Percentiles rank a stretch among this genome's conserved stretches.
Evolutionary conservation across 208 protist genomes (phyloP).

Genomic region (Kentomonas sorsogonicus): DNA sequence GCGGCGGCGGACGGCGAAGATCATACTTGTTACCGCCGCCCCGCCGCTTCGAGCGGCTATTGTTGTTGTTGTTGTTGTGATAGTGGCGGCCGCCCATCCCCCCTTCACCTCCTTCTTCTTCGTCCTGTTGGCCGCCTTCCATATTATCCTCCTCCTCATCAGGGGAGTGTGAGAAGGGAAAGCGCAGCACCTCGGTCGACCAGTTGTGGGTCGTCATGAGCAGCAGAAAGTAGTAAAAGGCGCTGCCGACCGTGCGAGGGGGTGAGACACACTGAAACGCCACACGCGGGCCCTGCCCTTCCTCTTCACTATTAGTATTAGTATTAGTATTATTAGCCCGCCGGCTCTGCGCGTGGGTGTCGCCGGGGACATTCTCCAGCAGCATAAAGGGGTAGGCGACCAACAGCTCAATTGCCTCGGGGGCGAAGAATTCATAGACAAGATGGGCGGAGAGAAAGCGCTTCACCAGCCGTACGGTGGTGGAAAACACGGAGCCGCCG

Average conservation of each 20-base stretch:
- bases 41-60: no score
- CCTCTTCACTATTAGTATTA: slow-evolving; percentile 8
- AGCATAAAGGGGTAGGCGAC: slow-evolving; percentile 71
- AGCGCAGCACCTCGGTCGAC: slow-evolving; percentile 49
- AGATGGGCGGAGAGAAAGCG: slow-evolving; percentile 78
- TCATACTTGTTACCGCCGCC: no score
- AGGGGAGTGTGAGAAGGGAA: slow-evolving; percentile 71
- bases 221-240: slow-evolving; percentile 78
- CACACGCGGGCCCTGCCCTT: not conserved
- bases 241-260: slow-evolving; percentile 57
- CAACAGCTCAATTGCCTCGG: slow-evolving; percentile 80
- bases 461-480: slow-evolving; percentile 65
- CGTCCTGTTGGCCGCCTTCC: no score
- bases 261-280: not conserved
- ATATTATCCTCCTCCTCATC: no score
- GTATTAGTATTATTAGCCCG: not conserved
- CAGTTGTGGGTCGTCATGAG: slow-evolving; percentile 76
- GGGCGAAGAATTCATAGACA: slow-evolving; percentile 73
- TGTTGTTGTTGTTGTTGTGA: no score
- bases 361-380: not conserved
- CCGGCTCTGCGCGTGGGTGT: not conserved
- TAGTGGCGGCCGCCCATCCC: no score
- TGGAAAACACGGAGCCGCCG: slow-evolving; percentile 14
- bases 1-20: no score
- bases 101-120: no score